Evolutionary conservation across 768 basidiomycete species (phyloP), one percentile per base, ranked within the genome.

Genomic region (Lentinus tigrinus): DNA sequence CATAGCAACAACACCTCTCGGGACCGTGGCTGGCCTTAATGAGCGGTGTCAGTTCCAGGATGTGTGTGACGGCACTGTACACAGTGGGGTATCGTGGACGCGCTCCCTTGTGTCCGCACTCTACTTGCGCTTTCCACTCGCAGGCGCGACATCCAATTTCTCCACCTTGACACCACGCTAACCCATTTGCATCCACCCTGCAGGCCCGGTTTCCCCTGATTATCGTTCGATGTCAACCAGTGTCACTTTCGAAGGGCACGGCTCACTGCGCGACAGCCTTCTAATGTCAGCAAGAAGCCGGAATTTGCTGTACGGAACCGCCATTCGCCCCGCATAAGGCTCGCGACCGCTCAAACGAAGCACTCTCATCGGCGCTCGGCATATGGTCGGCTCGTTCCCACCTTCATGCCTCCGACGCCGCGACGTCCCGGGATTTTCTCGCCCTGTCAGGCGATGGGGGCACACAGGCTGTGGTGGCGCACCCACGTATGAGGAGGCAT

Each of bases 321-420:
- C 19, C n/a, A 3, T 17, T 17, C 17, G 40, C 40, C n/a, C 40
- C 40, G n/a, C 7, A n/a, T 42, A 31, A 31, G 6, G 11, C 31
- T 31, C 31, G 7, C 16, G 9, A 16, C 17, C 40, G 46, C 11
- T 21, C 27, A 34, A 49, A 24, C 5, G 27, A 36, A 38, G 38
- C 40, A 42, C 50, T 57, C 50, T 21, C 50, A 57, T 52, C 49
- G 50, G 56, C 56, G 50, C 48, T 47, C 56, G 56, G 56, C 56
- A 46, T 24, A 3, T 24, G 19, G 13, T 3, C 37, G 19, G 24
- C 23, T 8, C 21, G 16, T 52, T 52, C 56, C 56, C 56, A 57
- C 40, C 50, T 21, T 16, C 44, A 17, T 9, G 11, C 10, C 50
- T 39, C 19, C 17, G 21, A 24, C 34, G 21, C 42, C 56, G 23